phyloP scores from a whole-genome alignment of 2,329 filamentous ascomycete genomes.

The Fusarium illudens region DNA sequence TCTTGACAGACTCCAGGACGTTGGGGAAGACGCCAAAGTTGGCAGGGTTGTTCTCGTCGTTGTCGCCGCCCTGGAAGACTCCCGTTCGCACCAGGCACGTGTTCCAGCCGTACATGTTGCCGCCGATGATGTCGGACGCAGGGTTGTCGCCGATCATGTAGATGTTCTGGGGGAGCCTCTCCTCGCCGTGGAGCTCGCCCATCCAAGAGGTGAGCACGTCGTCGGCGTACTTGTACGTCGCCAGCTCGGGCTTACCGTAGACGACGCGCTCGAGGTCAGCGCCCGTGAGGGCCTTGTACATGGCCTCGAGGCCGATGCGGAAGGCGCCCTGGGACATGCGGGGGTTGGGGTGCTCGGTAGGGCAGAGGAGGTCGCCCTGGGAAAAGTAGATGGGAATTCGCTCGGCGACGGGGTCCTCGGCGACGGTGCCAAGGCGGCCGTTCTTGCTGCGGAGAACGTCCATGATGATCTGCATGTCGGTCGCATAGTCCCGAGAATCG shows the following conservation, averaged over 20 bases:
- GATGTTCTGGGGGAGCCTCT: constrained; percentile 71
- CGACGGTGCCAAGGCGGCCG: constrained; percentile 75
- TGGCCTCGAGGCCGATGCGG: constrained; percentile 76
- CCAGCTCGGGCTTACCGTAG: constrained; percentile 73
- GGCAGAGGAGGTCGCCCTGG: constrained; percentile 88
- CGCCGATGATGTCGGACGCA: constrained; percentile 57
- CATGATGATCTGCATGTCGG: constrained; percentile 81
- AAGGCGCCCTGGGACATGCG: constrained; percentile 90
- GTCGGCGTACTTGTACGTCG: constrained; percentile 77
- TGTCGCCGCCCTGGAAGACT: constrained; percentile 79
- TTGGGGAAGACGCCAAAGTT: constrained; percentile 80
- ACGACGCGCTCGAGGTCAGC: constrained; percentile 42
- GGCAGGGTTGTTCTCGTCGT: constrained; percentile 79
- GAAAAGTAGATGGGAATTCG: constrained; percentile 81
- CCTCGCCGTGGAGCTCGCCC: constrained; percentile 77
- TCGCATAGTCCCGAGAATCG: constrained; percentile 90
- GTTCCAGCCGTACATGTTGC: constrained; percentile 86
- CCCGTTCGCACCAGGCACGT: constrained; percentile 80
- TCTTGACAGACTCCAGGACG: constrained; percentile 73
- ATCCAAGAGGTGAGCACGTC: constrained; percentile 73
- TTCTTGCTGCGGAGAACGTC: constrained; percentile 82
- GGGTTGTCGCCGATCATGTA: constrained; percentile 93
- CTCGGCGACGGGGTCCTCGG: constrained; percentile 49
- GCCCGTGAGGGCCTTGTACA: constrained; percentile 75
- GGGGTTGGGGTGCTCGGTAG: constrained; percentile 79